Conservation (phyloP, 2,329 filamentous ascomycete genomes). For the Lasiodiplodia theobromae region DNA sequence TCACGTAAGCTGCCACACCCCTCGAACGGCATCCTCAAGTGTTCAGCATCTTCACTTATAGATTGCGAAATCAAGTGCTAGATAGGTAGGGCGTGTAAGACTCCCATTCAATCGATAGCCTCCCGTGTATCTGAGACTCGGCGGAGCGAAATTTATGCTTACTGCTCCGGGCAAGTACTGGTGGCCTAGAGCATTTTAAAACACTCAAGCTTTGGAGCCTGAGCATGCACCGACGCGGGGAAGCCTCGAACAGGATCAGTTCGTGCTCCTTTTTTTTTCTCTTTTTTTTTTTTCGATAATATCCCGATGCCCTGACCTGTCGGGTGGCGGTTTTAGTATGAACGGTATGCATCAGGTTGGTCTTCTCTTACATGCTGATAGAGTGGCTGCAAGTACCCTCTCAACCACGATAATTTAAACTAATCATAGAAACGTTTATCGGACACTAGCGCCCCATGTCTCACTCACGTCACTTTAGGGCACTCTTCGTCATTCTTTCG, state of each 20-base stretch:
- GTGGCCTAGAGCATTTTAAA: background rate
- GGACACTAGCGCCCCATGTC: too few species aligned
- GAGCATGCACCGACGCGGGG: background rate
- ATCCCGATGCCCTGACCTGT: too few species aligned
- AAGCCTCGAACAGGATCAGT: background rate
- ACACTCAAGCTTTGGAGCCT: background rate
- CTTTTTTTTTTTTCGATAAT: too few species aligned
- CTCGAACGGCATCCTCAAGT: background rate
- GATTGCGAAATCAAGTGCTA: background rate
- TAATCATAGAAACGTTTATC: too few species aligned
- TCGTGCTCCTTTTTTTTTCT: too few species aligned
- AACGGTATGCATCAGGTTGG: too few species aligned
- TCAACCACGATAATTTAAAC: too few species aligned
- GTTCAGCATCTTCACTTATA: background rate
- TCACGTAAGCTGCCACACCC: background rate
- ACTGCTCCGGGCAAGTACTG: background rate
- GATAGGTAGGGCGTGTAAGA: background rate
- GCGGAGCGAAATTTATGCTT: background rate
- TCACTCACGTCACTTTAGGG: too few species aligned
- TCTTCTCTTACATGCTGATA: too few species aligned
- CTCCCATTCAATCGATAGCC: background rate
- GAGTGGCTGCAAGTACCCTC: too few species aligned
- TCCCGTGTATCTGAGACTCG: background rate
- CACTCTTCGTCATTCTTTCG: too few species aligned
- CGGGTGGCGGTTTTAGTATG: too few species aligned